Conservation (phyloP, 2,329 filamentous ascomycete genomes). For the Aspergillus niger region DNA sequence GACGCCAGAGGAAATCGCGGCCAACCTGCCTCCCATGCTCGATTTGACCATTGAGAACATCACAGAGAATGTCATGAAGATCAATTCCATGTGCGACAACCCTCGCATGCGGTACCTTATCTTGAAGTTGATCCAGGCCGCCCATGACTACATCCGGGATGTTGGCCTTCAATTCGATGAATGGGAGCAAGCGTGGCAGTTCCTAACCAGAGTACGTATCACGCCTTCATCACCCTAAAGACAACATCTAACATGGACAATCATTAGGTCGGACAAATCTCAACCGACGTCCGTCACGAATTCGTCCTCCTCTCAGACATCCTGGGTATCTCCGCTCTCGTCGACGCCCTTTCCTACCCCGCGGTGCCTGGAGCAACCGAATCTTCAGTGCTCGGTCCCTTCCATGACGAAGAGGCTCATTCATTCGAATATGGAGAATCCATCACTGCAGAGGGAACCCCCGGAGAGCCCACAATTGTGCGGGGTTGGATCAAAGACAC, state of each 20-base stretch:
- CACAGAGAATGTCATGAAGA: constrained; percentile 18
- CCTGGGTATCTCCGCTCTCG: constrained; percentile 29
- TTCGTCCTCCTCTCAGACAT: constrained; percentile 24
- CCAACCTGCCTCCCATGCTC: constrained; percentile 8
- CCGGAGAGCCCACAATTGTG: constrained; percentile 8
- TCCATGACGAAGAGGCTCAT: constrained; percentile 22
- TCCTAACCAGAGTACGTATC: constrained; percentile 12
- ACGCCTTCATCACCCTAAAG: too few species aligned
- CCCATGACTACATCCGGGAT: constrained; percentile 15
- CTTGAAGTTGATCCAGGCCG: constrained; percentile 9
- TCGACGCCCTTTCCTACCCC: constrained; percentile 30
- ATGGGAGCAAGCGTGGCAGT: constrained; percentile 19
- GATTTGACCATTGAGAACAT: constrained; percentile 16
- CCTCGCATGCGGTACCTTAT: constrained; percentile 14
- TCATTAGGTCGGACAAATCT: constrained; percentile 17
- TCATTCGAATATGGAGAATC: constrained; percentile 6
- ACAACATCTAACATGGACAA: background rate
- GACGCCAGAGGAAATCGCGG: constrained; percentile 5
- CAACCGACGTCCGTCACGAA: constrained; percentile 17
- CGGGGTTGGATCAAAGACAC: constrained; percentile 25
- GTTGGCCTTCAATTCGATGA: constrained; percentile 16
- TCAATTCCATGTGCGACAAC: constrained; percentile 17
- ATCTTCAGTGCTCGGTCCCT: constrained; percentile 32
- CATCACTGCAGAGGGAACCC: background rate
- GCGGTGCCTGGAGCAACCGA: constrained; percentile 25